Conservation (phyloP, 306 rosid genomes). For the Aeschynomene evenia region DNA sequence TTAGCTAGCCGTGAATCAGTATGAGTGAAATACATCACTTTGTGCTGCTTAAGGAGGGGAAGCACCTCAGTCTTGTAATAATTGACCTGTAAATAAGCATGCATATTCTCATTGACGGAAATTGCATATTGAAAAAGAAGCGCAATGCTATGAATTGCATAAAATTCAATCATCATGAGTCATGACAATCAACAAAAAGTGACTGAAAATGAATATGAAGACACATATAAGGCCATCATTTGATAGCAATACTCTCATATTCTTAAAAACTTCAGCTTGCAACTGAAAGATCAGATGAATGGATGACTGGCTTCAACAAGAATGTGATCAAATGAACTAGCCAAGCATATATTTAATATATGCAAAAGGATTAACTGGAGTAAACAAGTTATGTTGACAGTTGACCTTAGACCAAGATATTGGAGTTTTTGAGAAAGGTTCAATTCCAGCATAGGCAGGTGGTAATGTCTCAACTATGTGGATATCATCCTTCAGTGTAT, state of each 20-base stretch:
- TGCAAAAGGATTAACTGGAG: conserved; percentile 11
- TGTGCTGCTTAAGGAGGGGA: conserved; percentile 84
- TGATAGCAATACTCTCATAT: conserved; percentile 1
- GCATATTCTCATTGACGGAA: conserved; percentile 18
- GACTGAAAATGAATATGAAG: conserved; percentile 20
- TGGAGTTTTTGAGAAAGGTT: conserved; percentile 80
- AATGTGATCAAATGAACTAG: conserved; percentile 7
- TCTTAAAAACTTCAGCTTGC: conserved; percentile 14
- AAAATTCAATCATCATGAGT: conserved; percentile 9
- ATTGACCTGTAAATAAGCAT: conserved; percentile 56
- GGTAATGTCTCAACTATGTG: conserved; percentile 85
- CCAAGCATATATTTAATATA: conserved; percentile 6
- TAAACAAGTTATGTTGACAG: conserved; percentile 37
- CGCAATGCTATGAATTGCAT: conserved; percentile 7
- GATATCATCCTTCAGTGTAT: conserved; percentile 77
- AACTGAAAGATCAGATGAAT: conserved; percentile 15
- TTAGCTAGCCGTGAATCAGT: conserved; percentile 89
- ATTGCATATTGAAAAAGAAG: conserved; percentile 11
- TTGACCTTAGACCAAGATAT: conserved; percentile 95
- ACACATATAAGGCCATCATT: not conserved
- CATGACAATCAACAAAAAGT: no score
- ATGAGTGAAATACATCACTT: conserved; percentile 84
- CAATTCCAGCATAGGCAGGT: conserved; percentile 59
- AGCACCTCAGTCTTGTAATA: conserved; percentile 80
- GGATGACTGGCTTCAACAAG: conserved; percentile 16